These are phyloP conservation scores for Cladorrhinum samala DNA, from an alignment of 495 filamentous ascomycete genomes.

Conservation along the genomic window DNA sequence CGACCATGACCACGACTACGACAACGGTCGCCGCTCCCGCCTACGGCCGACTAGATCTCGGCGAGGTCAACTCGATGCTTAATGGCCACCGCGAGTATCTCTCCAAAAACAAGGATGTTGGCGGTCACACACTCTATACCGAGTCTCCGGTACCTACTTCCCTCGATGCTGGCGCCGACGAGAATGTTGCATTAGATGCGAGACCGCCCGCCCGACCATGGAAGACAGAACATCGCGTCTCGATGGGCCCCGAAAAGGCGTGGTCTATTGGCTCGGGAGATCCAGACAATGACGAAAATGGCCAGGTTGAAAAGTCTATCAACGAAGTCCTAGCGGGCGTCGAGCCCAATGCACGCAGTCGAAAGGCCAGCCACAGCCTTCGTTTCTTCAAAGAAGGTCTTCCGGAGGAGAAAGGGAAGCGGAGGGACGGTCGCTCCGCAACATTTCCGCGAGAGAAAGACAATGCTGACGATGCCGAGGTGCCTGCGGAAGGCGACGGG, in stretches of 20 bases:
- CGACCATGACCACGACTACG: constrained; percentile 16
- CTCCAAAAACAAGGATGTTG: constrained; percentile 22
- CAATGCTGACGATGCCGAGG: constrained; percentile 10
- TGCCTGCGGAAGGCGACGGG: constrained; percentile 8
- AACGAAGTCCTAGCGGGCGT: constrained; percentile 69
- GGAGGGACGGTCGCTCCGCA: constrained; percentile 31
- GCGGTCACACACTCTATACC: constrained; percentile 8
- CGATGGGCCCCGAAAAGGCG: constrained; percentile 44
- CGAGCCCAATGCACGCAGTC: constrained; percentile 76
- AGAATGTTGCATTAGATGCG: constrained; percentile 25
- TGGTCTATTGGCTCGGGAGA: constrained; percentile 51
- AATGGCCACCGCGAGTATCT: constrained; percentile 32
- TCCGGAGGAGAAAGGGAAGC: constrained; percentile 47
- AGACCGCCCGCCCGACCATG: constrained; percentile 36
- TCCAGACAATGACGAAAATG: constrained; percentile 32
- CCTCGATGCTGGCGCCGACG: constrained; percentile 18
- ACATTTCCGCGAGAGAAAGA: constrained; percentile 30
- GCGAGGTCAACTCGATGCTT: constrained; percentile 32
- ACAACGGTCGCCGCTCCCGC: constrained; percentile 13
- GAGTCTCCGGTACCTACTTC: constrained; percentile 11
- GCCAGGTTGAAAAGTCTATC: constrained; percentile 74
- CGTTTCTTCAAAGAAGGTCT: constrained; percentile 89
- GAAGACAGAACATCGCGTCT: constrained; percentile 37
- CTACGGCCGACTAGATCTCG: constrained; percentile 24
- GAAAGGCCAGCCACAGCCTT: constrained; percentile 89